Evolutionary conservation across 129 eudicot species (phyloP).

Genomic region (Helichrysum umbraculigerum): DNA sequence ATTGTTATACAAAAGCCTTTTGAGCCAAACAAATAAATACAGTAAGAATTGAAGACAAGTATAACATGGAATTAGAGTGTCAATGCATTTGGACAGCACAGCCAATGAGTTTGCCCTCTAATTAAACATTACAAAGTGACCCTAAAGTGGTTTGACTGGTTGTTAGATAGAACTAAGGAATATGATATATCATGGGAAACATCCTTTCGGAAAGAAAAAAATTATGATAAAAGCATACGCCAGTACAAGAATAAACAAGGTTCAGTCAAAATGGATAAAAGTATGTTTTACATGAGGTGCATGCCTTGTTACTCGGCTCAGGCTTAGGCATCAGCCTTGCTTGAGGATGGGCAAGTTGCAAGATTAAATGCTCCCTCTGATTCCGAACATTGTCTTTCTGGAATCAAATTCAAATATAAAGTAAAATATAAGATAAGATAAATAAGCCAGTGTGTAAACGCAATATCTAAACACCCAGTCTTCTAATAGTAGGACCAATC

Average conservation of each 20-base stretch:
- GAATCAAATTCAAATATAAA: constrained; percentile 26
- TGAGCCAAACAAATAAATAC: constrained; percentile 8
- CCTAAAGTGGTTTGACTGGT: constrained; percentile 14
- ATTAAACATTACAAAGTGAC: constrained; percentile 20
- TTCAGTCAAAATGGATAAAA: constrained; percentile 30
- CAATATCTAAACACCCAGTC: constrained; percentile 9
- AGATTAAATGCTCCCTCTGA: constrained; percentile 85
- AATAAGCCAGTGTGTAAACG: constrained; percentile 19
- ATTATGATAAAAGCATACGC: constrained; percentile 18
- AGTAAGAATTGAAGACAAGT: constrained; percentile 7
- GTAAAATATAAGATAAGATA: constrained; percentile 22
- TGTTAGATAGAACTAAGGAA: constrained; percentile 17
- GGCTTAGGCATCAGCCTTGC: constrained; percentile 85
- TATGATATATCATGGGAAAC: constrained; percentile 12
- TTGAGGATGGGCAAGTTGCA: constrained; percentile 87
- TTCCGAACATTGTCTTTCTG: constrained; percentile 97
- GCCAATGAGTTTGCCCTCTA: constrained; percentile 9
- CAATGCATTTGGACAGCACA: constrained; percentile 25
- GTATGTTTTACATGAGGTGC: constrained; percentile 41
- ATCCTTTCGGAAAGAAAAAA: neutral
- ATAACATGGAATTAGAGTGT: constrained; percentile 1
- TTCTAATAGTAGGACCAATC: neutral
- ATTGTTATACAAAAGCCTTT: constrained; percentile 1
- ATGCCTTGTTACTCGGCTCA: constrained; percentile 81
- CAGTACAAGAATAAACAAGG: constrained; percentile 29